Evolutionary conservation across 331 rosid genomes (phyloP), one percentile per base, ranked within the genome.

Genomic region (Prunus yedoensis): DNA sequence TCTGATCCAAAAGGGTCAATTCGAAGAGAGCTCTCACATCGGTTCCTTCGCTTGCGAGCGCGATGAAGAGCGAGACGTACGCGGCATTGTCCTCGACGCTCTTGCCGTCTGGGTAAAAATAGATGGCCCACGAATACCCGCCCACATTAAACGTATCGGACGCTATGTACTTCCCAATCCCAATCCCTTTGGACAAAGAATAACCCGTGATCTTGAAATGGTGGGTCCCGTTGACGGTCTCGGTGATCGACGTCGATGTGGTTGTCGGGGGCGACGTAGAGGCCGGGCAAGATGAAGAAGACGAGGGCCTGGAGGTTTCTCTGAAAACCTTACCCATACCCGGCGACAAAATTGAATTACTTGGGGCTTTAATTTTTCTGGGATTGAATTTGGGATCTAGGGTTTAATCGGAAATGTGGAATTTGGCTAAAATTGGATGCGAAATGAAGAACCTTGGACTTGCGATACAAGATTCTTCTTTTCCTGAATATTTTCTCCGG

Each of bases 41-140:
- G 27, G 91, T 82, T 2, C 96, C 97, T 12, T 90, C 96, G 73
- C 96, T 92, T 8, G 96, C 97, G 13, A 92, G 86, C 12, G 96
- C 97, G 57, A 92, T 92, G 69, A 92, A 92, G 21, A 92, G 84
- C 41, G 97, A 92, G 2, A 90, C 96, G 47, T 90, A 84, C 32
- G 88, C 66, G 46, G 94, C 96, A 87, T 90, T 92, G 87, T 92
- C 97, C 82, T 90, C 96, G 16, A 66, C 76, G 64, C 96, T 92
- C 85, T 92, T 92, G 25, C 97, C 97, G 54, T 92, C 97, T 0
- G 97, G 97, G 64, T 92, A 92, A 21, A 92, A 90, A 62, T 92
- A 92, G 66, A 92, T 86, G 14, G 96, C 96, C 97, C 96, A 92
- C 49, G 91, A 88, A 74, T 90, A 90, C 76, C 96, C 97, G 13